These are phyloP conservation scores for Sanguinoderma infundibulare DNA, from an alignment of 1,284 basidiomycete genomes.

Conservation along the genomic window DNA sequence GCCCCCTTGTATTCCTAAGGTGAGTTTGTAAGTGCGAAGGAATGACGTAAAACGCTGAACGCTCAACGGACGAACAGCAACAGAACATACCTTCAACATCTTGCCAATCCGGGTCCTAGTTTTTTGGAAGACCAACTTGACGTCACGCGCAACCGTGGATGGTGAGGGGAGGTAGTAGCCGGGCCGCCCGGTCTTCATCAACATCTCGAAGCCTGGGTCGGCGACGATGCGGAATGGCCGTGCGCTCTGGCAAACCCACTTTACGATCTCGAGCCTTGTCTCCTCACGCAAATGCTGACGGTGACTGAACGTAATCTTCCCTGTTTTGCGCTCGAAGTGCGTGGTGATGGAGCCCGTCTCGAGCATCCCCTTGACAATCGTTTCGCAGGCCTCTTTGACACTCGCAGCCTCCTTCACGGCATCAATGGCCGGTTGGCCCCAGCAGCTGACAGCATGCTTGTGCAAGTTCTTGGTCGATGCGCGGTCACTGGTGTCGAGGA, in stretches of 20 bases:
- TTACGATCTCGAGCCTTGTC: constrained; percentile 9
- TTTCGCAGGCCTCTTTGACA: not conserved
- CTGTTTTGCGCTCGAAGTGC: constrained; percentile 22
- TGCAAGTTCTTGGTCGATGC: not conserved
- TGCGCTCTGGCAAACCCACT: constrained; percentile 22
- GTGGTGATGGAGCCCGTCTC: constrained; percentile 22
- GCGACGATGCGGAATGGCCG: constrained; percentile 27
- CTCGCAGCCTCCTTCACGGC: not conserved
- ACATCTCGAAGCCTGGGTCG: constrained; percentile 18
- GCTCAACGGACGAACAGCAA: too few species aligned
- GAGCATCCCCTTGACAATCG: not conserved
- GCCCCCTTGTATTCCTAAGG: constrained; percentile 2
- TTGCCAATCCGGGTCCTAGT: constrained; percentile 2
- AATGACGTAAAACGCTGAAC: too few species aligned
- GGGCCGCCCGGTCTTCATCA: too few species aligned
- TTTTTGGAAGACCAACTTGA: constrained; percentile 6
- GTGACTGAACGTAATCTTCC: constrained; percentile 18
- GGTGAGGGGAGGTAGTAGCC: constrained; percentile 25
- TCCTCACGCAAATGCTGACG: constrained; percentile 1
- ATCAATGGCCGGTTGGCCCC: not conserved
- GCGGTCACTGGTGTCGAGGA: not conserved
- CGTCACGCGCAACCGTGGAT: constrained; percentile 23
- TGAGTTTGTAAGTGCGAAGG: too few species aligned
- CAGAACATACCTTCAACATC: constrained; percentile 4
- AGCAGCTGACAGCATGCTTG: not conserved